Evolutionary conservation across 495 filamentous ascomycete species (phyloP).

Genomic region (Parathielavia appendiculata): DNA sequence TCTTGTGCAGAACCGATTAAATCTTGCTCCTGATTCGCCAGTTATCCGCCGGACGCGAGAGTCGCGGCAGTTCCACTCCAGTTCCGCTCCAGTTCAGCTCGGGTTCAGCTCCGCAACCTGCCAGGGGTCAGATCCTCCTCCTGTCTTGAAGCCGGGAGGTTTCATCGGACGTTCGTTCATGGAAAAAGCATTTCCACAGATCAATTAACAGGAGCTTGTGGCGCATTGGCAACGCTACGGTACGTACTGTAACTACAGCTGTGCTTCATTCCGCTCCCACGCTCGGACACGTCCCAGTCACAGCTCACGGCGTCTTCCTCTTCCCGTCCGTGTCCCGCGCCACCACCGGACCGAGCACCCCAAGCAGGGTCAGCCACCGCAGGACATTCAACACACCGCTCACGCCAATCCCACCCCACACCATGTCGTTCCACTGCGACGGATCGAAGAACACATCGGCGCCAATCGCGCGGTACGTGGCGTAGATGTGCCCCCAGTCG

Average conservation of each 20-base stretch:
- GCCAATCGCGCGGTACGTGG: conserved; percentile 50
- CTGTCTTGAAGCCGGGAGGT: too few relatives aligned
- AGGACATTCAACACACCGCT: conserved; percentile 49
- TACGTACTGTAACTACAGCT: not conserved
- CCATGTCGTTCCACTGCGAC: conserved; percentile 50
- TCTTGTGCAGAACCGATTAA: not conserved
- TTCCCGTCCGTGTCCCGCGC: not conserved
- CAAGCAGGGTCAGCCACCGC: conserved; percentile 47
- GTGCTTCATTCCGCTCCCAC: not conserved
- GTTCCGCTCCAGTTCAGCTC: not conserved
- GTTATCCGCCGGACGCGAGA: not conserved
- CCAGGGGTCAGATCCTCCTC: too few relatives aligned
- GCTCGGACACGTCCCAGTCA: not conserved
- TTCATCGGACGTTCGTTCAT: too few relatives aligned
- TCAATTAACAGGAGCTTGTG: too few relatives aligned
- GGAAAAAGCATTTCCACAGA: too few relatives aligned
- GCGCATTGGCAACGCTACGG: too few relatives aligned
- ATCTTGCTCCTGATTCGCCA: not conserved
- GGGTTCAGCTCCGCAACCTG: too few relatives aligned
- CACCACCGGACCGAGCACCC: conserved; percentile 41
- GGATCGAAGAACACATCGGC: conserved; percentile 42
- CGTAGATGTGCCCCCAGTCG: conserved; percentile 60
- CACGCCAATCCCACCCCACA: conserved; percentile 55
- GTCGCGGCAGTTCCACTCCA: not conserved
- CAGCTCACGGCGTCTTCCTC: not conserved